phyloP scores from a whole-genome alignment of 1,139 yeast genomes.

The Nadsonia starkeyi-henricii region DNA sequence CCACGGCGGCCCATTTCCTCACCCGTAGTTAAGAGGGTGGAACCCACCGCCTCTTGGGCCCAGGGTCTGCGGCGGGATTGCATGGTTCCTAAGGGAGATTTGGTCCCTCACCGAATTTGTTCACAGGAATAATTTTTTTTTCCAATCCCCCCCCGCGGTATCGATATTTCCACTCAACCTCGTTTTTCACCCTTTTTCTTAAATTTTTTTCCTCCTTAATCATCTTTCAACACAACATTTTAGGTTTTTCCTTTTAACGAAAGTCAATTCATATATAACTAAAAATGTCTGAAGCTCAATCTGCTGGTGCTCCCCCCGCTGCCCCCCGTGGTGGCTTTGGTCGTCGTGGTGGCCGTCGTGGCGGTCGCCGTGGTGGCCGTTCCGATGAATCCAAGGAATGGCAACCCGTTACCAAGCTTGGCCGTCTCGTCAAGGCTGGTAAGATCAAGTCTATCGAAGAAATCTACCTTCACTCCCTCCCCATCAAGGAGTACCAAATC shows the following conservation, averaged over 20 bases:
- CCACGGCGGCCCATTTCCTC: too few species aligned
- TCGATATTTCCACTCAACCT: too few species aligned
- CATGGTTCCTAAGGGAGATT: too few species aligned
- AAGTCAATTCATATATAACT: neutral
- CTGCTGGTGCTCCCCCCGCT: constrained; percentile 8
- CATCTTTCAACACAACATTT: too few species aligned
- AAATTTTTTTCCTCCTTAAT: too few species aligned
- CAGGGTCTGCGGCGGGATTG: too few species aligned
- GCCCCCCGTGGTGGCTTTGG: constrained; percentile 12
- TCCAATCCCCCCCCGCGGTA: too few species aligned
- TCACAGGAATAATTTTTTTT: too few species aligned
- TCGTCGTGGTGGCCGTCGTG: constrained; percentile 36
- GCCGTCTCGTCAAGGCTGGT: constrained; percentile 99
- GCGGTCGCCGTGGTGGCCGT: constrained; percentile 45
- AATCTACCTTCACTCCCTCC: constrained; percentile 98
- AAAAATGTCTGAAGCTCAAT: constrained; percentile 6
- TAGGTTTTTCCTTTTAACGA: neutral
- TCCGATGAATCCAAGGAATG: constrained; percentile 94
- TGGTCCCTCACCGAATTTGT: too few species aligned
- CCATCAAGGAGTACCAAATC: constrained; percentile 99
- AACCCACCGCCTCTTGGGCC: too few species aligned
- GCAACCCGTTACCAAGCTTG: constrained; percentile 99
- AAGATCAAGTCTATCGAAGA: constrained; percentile 94
- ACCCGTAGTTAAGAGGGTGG: too few species aligned
- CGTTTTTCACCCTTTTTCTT: too few species aligned